Evolutionary conservation across 2,329 filamentous ascomycete genomes (phyloP).

Genomic region (Lachnellula suecica): DNA sequence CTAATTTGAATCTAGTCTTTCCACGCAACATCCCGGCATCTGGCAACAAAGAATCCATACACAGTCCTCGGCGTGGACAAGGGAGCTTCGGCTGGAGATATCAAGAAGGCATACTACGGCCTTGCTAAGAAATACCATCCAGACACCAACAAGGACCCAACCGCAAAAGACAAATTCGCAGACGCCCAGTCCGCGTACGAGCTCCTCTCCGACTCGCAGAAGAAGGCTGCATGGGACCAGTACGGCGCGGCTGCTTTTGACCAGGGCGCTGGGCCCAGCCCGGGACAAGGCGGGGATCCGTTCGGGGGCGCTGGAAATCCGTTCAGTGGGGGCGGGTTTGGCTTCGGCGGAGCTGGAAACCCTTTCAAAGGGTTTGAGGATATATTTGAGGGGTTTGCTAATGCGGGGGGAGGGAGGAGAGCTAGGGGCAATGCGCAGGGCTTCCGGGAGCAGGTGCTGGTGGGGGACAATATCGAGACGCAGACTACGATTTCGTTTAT

Average conservation of each 20-base stretch:
- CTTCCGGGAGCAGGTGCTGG: slow-evolving; percentile 75
- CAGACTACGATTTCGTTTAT: slow-evolving; percentile 92
- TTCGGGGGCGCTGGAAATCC: slow-evolving; percentile 65
- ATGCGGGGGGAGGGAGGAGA: slow-evolving; percentile 49
- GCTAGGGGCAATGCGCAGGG: slow-evolving; percentile 57
- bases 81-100: slow-evolving; percentile 77
- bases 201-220: slow-evolving; percentile 86
- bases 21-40: slow-evolving; percentile 28
- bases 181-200: slow-evolving; percentile 95
- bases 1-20: slow-evolving; percentile 25
- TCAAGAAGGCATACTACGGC: slow-evolving; percentile 98
- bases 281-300: slow-evolving; percentile 59
- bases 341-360: slow-evolving; percentile 64
- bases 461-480: slow-evolving; percentile 96
- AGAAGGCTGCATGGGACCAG: slow-evolving; percentile 88
- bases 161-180: slow-evolving; percentile 91
- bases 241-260: slow-evolving; percentile 89
- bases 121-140: slow-evolving; percentile 97
- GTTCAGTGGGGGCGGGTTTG: slow-evolving; percentile 59
- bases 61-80: slow-evolving; percentile 81
- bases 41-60: slow-evolving; percentile 72
- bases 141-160: slow-evolving; percentile 93
- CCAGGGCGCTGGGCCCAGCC: slow-evolving; percentile 59
- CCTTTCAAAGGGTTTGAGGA: slow-evolving; percentile 98
- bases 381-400: slow-evolving; percentile 78